These are phyloP conservation scores for Eucalyptus regnans DNA, from an alignment of 345 rosid genomes.

Conservation along the genomic window DNA sequence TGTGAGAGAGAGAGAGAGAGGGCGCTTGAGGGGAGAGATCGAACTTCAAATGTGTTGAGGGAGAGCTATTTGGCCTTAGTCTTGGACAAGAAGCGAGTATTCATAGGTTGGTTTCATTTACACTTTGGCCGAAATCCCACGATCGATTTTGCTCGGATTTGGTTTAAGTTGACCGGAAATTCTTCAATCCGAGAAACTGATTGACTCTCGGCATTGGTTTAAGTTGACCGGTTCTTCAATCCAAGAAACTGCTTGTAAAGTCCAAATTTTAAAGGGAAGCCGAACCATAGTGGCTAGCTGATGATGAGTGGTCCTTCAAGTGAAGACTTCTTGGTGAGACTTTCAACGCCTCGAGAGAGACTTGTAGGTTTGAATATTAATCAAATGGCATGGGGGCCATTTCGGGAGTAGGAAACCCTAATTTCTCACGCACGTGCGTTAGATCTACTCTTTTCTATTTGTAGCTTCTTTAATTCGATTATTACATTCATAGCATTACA, in stretches of 20 bases:
- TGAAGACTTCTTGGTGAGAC: constrained; percentile 1
- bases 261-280: background rate
- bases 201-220: background rate
- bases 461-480: background rate
- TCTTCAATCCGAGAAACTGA: background rate
- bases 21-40: background rate
- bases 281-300: background rate
- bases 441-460: background rate
- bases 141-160: background rate
- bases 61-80: background rate
- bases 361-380: background rate
- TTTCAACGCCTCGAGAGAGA: background rate
- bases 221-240: background rate
- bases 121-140: background rate
- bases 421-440: background rate
- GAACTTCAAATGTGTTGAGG: background rate
- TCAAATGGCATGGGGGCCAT: background rate
- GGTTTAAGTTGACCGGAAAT: background rate
- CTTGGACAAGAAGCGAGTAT: background rate
- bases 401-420: background rate
- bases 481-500: background rate
- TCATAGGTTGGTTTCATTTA: background rate
- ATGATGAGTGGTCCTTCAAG: background rate
- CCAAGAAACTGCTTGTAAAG: background rate
- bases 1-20: background rate